phyloP scores from a whole-genome alignment of 2,329 filamentous ascomycete species.

The Hypomyces perniciosus region DNA sequence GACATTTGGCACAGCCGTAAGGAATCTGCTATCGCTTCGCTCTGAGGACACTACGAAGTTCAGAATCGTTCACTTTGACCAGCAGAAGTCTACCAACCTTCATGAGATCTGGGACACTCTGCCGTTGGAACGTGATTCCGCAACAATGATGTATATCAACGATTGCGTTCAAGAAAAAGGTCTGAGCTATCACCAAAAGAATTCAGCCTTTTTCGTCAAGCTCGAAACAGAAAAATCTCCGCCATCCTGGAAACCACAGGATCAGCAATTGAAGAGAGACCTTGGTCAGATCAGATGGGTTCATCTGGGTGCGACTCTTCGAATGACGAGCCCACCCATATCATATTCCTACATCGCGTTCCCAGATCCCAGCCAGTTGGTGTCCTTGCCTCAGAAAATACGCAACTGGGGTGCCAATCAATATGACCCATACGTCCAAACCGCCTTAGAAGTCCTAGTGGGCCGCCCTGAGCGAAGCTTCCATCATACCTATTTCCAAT shows the following conservation, averaged over 20 bases:
- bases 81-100: background rate
- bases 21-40: slow-evolving; percentile 19
- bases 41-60: background rate
- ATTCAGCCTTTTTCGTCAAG: slow-evolving; percentile 20
- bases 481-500: slow-evolving; percentile 14
- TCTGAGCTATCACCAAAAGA: background rate
- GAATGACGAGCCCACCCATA: background rate
- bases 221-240: slow-evolving; percentile 5
- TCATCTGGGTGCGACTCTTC: background rate
- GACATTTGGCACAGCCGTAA: slow-evolving; percentile 18
- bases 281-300: slow-evolving; percentile 9
- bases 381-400: background rate
- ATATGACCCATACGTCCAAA: slow-evolving; percentile 20
- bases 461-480: slow-evolving; percentile 8
- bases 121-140: background rate
- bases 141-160: background rate
- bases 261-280: slow-evolving; percentile 13
- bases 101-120: slow-evolving; percentile 1
- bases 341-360: slow-evolving; percentile 7
- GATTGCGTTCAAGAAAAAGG: background rate
- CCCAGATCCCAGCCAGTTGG: background rate
- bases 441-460: slow-evolving; percentile 22
- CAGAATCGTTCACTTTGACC: slow-evolving; percentile 14
- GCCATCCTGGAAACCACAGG: slow-evolving; percentile 18
- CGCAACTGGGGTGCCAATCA: slow-evolving; percentile 21